Evolutionary conservation across 768 basidiomycete genomes (phyloP).

Genomic region (Lentinus brumalis): DNA sequence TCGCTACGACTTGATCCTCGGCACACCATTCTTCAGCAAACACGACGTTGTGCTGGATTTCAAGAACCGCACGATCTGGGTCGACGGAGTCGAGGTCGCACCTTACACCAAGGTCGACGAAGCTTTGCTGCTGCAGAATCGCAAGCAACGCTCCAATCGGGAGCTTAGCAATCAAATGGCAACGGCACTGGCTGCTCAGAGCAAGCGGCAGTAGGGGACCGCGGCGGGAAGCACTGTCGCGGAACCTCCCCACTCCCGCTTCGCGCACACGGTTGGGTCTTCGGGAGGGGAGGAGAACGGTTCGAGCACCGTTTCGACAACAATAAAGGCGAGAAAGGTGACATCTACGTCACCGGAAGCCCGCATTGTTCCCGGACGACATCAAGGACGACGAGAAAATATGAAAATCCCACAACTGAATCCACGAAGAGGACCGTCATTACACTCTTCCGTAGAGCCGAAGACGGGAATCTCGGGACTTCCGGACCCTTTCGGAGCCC

Average conservation of each 20-base stretch:
- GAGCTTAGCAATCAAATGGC: not conserved
- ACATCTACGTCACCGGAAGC: too few species aligned
- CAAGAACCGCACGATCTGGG: not conserved
- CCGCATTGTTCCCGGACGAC: not conserved
- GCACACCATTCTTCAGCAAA: constrained; percentile 29
- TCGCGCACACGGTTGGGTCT: not conserved
- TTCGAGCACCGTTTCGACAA: not conserved
- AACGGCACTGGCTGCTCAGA: not conserved
- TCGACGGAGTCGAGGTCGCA: not conserved
- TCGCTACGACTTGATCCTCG: constrained; percentile 35
- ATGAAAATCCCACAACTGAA: not conserved
- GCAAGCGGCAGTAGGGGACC: not conserved
- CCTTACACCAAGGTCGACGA: not conserved
- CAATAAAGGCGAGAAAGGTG: too few species aligned
- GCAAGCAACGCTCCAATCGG: too few species aligned
- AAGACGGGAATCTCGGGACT: not conserved
- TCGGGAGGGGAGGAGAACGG: not conserved
- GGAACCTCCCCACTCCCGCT: not conserved
- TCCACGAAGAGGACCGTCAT: not conserved
- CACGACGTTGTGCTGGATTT: not conserved
- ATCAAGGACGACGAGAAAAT: not conserved
- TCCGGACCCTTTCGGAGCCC: not conserved
- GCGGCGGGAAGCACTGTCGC: not conserved
- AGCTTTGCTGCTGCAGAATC: not conserved
- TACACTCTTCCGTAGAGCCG: not conserved